These are phyloP conservation scores for Neurospora discreta DNA, from an alignment of 495 filamentous ascomycete genomes.

Conservation along the genomic window DNA sequence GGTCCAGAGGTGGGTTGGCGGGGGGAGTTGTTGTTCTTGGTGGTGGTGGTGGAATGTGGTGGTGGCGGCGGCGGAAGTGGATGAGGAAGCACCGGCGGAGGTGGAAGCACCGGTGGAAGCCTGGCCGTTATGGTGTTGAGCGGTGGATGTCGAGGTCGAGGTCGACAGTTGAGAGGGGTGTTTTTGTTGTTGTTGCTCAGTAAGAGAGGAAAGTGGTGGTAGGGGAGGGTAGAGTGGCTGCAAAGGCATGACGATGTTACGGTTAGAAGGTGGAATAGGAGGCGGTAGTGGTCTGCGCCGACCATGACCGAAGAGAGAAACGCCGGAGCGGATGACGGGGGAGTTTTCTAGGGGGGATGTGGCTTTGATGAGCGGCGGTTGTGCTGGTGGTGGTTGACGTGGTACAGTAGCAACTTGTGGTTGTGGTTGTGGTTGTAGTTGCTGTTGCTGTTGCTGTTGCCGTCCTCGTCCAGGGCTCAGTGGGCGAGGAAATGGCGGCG, in stretches of 20 bases:
- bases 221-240: not conserved
- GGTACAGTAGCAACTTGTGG: not conserved
- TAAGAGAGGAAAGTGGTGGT: not conserved
- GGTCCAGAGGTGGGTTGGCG: slow-evolving; percentile 21
- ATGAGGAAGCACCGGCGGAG: not conserved
- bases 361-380: not conserved
- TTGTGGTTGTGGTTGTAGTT: not conserved
- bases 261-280: not conserved
- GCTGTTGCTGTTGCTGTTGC: not conserved
- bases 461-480: not conserved
- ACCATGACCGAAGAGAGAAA: not conserved
- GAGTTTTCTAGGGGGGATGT: not conserved
- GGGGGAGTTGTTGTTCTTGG: not conserved
- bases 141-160: not conserved
- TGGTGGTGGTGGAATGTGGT: not conserved
- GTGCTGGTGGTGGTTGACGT: not conserved
- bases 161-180: not conserved
- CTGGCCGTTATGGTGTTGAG: not conserved
- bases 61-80: not conserved
- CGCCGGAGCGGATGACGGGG: not conserved
- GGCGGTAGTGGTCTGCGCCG: not conserved
- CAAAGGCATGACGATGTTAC: not conserved
- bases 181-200: not conserved
- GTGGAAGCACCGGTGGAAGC: not conserved
- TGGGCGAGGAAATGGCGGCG: not conserved